phyloP scores from a whole-genome alignment of 2,329 filamentous ascomycete genomes.

The Amylocarpus encephaloides region DNA sequence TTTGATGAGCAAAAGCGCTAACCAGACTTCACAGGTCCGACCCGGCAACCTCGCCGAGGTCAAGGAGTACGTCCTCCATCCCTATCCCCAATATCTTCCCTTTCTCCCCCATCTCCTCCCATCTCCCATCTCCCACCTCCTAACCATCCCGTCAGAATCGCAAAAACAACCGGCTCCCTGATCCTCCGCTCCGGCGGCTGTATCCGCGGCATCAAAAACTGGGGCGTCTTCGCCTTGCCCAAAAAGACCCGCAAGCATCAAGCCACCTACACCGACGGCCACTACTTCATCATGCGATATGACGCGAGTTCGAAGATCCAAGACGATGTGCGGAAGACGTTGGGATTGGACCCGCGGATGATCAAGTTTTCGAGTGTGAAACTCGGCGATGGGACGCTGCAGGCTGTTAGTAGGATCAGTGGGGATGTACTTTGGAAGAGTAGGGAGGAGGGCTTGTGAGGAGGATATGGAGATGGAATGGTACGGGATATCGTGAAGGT shows the following conservation, averaged over 20 bases:
- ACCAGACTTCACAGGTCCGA: conserved; percentile 61
- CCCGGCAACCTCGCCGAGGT: conserved; percentile 85
- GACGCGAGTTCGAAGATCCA: conserved; percentile 71
- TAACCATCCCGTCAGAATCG: conserved; percentile 58
- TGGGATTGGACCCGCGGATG: conserved; percentile 83
- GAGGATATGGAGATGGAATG: background rate
- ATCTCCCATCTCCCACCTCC: background rate
- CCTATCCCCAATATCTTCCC: background rate
- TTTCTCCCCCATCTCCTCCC: background rate
- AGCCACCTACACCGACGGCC: conserved; percentile 73
- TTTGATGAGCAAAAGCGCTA: conserved; percentile 12
- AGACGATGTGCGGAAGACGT: conserved; percentile 64
- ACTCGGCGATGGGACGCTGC: conserved; percentile 60
- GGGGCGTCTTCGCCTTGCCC: conserved; percentile 86
- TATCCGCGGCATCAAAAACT: conserved; percentile 88
- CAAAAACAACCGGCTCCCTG: conserved; percentile 73
- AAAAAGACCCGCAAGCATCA: conserved; percentile 74
- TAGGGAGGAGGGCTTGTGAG: conserved; percentile 13
- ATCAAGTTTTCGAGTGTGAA: conserved; percentile 83
- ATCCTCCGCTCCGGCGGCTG: conserved; percentile 82
- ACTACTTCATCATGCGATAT: conserved; percentile 98
- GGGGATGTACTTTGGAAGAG: conserved; percentile 27
- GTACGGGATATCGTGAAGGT: background rate
- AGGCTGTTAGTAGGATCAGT: conserved; percentile 35
- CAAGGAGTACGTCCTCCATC: conserved; percentile 66